Base-by-base conservation (phyloP, 352 stramenopile genomes). In the Pythium sp. region DNA sequence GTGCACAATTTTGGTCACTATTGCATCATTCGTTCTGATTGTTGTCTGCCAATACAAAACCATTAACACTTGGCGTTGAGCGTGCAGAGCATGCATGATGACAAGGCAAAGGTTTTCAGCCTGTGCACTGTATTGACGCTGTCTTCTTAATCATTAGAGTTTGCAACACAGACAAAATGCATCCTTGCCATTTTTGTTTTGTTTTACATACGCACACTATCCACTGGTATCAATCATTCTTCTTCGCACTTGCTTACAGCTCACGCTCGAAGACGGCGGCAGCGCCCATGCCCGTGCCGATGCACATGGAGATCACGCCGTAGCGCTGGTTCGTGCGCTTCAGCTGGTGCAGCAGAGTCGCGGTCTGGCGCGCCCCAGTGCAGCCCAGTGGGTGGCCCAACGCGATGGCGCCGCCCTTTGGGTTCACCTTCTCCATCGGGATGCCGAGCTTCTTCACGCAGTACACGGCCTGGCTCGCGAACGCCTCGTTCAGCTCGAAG, bases 251-350 rank as follows among this genome's bases (percentile, higher is more conserved):
- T 20, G 46, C 60, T 67, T 75, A 84, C 32, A 61, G 63, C 59
- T 90, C 81, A 55, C 91, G 89, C 78, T 98, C 94, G 58, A 98
- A 87, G 57, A 98, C 84, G 51, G 92, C 92, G 62, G 96, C 96
- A 28, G 92, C 94, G 41, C 94, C 96, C 92, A 98, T 98, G 62
- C 96, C 96, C 60, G 91, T 97, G 68, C 96, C 96, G 76, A 98
- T 97, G 79, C 96, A 99, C 92, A 99, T 98, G 63, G 86, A 97
- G 57, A 98, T 91, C 60, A 98, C 86, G 60, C 93, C 94, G 67
- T 94, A 95, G 55, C 79, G 77, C 66, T 88, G 77, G 34, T 93
- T 87, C 60, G 78, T 90, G 55, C 92, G 82, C 76, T 97, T 95
- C 66, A 99, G 83, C 73, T 97, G 87, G 74, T 97, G 81, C 51